phyloP scores from a whole-genome alignment of 2,329 filamentous ascomycete species.

The Cordyceps cateniannulata region DNA sequence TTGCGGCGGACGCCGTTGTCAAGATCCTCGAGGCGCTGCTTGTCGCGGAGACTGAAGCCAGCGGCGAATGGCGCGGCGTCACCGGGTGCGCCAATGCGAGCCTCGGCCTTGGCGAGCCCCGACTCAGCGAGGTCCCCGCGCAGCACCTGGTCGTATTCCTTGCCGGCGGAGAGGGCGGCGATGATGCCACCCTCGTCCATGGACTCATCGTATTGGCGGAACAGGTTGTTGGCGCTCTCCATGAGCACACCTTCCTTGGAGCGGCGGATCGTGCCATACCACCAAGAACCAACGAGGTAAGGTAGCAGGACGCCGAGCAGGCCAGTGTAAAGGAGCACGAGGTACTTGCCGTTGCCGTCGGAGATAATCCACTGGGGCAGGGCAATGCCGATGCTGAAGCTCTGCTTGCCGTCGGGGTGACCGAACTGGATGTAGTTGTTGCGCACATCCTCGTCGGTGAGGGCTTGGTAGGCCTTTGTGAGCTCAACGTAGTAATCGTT shows the following conservation, averaged over 20 bases:
- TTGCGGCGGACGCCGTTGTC: conserved; percentile 79
- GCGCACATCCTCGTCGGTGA: conserved; percentile 94
- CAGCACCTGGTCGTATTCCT: conserved; percentile 74
- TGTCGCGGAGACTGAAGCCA: conserved; percentile 66
- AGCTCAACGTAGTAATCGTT: conserved; percentile 90
- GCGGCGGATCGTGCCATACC: conserved; percentile 91
- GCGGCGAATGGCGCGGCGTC: conserved; percentile 42
- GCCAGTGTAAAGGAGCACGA: conserved; percentile 80
- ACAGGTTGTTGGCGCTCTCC: conserved; percentile 89
- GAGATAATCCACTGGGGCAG: conserved; percentile 88
- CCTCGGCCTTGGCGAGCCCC: conserved; percentile 77
- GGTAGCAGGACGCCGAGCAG: conserved; percentile 86
- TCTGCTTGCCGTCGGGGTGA: conserved; percentile 96
- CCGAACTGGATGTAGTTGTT: conserved; percentile 96
- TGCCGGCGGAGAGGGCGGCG: conserved; percentile 72
- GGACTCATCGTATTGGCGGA: conserved; percentile 83
- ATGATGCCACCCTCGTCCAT: conserved; percentile 77
- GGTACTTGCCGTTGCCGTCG: conserved; percentile 92
- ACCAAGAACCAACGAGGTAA: conserved; percentile 93
- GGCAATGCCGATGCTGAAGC: conserved; percentile 95
- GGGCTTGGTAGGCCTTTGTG: conserved; percentile 94
- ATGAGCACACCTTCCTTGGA: conserved; percentile 92
- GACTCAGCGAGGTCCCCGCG: conserved; percentile 73
- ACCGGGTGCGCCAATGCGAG: conserved; percentile 62
- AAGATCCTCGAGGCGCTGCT: conserved; percentile 67